Evolutionary conservation across 331 rosid genomes (phyloP), one percentile per base, ranked within the genome.

Genomic region (Dryas integrifolia): DNA sequence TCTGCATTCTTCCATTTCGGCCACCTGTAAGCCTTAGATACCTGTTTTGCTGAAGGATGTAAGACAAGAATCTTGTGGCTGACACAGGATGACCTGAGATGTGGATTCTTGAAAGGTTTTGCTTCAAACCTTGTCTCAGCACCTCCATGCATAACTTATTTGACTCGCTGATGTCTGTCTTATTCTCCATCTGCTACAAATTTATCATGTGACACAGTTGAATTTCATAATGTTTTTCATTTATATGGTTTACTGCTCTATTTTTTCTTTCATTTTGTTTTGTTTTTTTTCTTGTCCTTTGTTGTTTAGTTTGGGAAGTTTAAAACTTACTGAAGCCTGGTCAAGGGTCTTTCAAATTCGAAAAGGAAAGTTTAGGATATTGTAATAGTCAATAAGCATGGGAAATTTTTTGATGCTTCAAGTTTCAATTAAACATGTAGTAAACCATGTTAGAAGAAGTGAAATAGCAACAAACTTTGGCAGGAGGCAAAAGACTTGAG

Each of bases 1-100:
- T 70, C 83, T 66, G 68, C 85, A 75, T 82, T 74, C 77, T 76
- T 85, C 77, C 83, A 72, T 72, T 62, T 82, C 86, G 87, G 82
- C 76, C 80, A 65, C 79, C 79, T 75, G 81, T 85, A 88, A 85
- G 88, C 85, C 89, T 80, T 70, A 58, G 74, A 68, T 88, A 43
- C 77, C 67, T 82, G 82, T 86, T 82, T 69, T 81, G 79, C 82
- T 51, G 82, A 83, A 88, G 82, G 82, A 78, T 81, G 69, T 75
- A 80, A 55, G 82, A 77, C 74, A 62, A 74, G 80, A 79, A 74
- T 86, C 81, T 74, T 77, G 79, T 78, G 85, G 89, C 82, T 79
- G 69, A 79, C 76, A 46, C 21, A 71, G 80, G 83, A 81, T 73
- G 78, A 79, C 77, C 74, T 79, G 79, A 68, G 72, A 72, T 82